phyloP scores from a whole-genome alignment of 192 early-diverging fungal species.

The Martensiomyces pterosporus region DNA sequence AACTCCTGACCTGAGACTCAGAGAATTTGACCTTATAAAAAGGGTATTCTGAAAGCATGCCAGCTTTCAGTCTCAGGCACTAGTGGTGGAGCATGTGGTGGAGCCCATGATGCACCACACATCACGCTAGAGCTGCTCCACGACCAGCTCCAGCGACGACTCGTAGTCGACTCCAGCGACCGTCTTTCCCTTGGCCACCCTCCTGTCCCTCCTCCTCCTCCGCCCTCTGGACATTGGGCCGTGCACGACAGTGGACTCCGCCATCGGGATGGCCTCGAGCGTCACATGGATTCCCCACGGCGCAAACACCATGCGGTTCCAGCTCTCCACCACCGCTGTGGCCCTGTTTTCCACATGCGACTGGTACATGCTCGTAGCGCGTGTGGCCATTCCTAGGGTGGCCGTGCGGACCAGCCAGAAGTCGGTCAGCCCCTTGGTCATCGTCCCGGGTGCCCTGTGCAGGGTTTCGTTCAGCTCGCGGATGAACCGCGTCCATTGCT shows the following conservation, averaged over 20 bases:
- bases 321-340: slow-evolving; percentile 16
- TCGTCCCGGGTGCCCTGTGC: slow-evolving; percentile 20
- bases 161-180: no score
- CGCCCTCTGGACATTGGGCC: no score
- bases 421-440: slow-evolving; percentile 13
- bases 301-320: slow-evolving; percentile 25
- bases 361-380: slow-evolving; percentile 16
- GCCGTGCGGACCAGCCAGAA: slow-evolving; percentile 26
- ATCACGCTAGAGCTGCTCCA: neutral
- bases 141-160: neutral
- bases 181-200: no score
- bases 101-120: no score
- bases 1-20: no score
- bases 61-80: no score
- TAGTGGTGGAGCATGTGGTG: no score
- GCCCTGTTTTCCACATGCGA: slow-evolving; percentile 11
- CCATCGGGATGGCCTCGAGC: no score
- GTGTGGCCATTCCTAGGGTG: slow-evolving; percentile 20
- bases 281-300: slow-evolving; percentile 13
- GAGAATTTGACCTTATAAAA: no score
- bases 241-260: no score
- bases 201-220: no score
- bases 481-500: slow-evolving; percentile 20
- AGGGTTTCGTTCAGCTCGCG: slow-evolving; percentile 25
- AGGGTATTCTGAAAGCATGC: no score